Base-by-base conservation (phyloP, 495 filamentous ascomycete genomes). In the Penicillium parvum region DNA sequence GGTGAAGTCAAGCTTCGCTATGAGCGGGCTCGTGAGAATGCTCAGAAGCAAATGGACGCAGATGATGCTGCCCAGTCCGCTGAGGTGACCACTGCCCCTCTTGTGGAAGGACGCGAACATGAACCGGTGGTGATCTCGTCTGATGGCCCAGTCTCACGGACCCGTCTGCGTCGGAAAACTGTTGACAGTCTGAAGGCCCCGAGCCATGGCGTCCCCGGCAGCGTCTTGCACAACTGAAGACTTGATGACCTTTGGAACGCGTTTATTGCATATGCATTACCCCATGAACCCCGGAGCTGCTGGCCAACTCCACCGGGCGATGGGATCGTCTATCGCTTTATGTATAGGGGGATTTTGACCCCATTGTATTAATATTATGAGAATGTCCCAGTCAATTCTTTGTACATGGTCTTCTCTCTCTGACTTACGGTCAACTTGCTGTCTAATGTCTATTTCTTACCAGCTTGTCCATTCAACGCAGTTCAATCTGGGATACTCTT, bases 1-100 rank as follows among this genome's bases (percentile, higher is more conserved):
- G 68, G 73, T 28, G 68, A 73, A 16, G 61, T 68, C 9, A 59
- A 63, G 38, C 49, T 64, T 33, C 68, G 68, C 10, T 76, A 76
- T 22, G 67, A 73, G 43, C 69, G 72, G 18, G 57, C 62, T 16
- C 57, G 70, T 4, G 57, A 67, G n/a, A 53, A 54, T 11, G 69
- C 70, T 2, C 63, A 73, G 49, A 68, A 64, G 35, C 60, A 65
- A 39, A 41, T 73, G 22, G 62, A 69, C 30, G 33, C 54, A 25
- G 63, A 66, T n/a, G n/a, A n/a, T 27, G 45, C 48, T 14, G 28
- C 43, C n/a, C 36, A 50, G 18, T 49, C 53, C 3, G 23, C 42
- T 2, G 49, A 53, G 9, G 27, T 28, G 5, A 39, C 47, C 2
- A 8, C 52, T 15, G 23, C 39, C 1, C 23, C 54, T 12, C 27